Evolutionary conservation across 164 flowering plant genomes (phyloP).

Genomic region (Chimonanthus praecox): DNA sequence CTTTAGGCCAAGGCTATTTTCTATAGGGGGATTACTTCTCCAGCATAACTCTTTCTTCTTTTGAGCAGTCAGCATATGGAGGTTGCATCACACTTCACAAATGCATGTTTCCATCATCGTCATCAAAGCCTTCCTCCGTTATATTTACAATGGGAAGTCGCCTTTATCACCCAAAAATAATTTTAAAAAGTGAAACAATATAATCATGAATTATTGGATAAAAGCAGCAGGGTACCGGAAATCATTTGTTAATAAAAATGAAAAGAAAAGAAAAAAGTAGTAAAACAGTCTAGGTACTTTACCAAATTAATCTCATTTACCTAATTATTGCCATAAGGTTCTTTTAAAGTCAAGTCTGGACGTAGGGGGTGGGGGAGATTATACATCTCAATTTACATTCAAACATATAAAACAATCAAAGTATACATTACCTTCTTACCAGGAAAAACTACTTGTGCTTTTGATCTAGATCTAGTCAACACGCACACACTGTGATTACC

Average conservation of each 20-base stretch:
- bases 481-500: conserved; percentile 74
- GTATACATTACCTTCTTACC: conserved; percentile 97
- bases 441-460: conserved; percentile 77
- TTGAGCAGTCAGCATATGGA: too few relatives aligned
- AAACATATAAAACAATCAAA: conserved; percentile 3
- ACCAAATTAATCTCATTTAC: background rate
- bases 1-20: too few relatives aligned
- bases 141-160: too few relatives aligned
- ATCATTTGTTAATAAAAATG: background rate
- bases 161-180: too few relatives aligned
- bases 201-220: background rate
- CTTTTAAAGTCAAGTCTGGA: background rate
- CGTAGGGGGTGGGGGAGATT: background rate
- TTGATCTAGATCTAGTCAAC: conserved; percentile 79
- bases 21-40: too few relatives aligned
- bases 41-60: too few relatives aligned
- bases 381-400: background rate
- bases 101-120: too few relatives aligned
- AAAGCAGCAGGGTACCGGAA: background rate
- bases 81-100: too few relatives aligned
- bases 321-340: background rate
- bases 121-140: too few relatives aligned
- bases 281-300: background rate
- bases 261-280: background rate
- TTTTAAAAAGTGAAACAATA: too few relatives aligned